phyloP scores from a whole-genome alignment of 192 early-diverging fungal species.

The Mortierella antarctica region DNA sequence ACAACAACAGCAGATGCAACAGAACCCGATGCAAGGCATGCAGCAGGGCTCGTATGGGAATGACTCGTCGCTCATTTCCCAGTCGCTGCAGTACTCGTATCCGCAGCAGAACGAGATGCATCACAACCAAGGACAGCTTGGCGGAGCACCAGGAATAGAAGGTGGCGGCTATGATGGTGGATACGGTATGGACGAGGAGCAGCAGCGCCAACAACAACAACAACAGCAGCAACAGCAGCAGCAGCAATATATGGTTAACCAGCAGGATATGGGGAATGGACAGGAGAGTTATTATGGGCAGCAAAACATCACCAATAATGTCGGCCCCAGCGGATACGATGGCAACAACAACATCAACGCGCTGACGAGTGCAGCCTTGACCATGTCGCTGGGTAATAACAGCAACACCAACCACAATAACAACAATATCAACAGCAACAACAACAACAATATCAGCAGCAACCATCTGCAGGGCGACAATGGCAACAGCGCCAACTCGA shows the following conservation, averaged over 20 bases:
- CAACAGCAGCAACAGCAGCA: slow-evolving; percentile 16
- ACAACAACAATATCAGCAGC: slow-evolving; percentile 6
- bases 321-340: neutral
- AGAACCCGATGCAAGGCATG: neutral
- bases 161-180: neutral
- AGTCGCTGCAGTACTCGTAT: neutral
- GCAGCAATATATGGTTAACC: slow-evolving; percentile 5
- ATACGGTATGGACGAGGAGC: neutral
- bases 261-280: neutral
- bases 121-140: neutral
- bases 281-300: slow-evolving; percentile 1
- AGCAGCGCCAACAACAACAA: slow-evolving; percentile 19
- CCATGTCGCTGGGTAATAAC: slow-evolving; percentile 1
- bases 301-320: neutral
- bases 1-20: neutral
- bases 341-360: slow-evolving; percentile 5
- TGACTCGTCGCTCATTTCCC: slow-evolving; percentile 2
- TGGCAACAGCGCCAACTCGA: neutral
- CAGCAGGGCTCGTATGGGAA: slow-evolving; percentile 6
- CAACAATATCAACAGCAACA: slow-evolving; percentile 8
- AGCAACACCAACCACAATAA: neutral
- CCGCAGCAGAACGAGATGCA: neutral
- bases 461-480: slow-evolving; percentile 1
- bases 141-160: neutral
- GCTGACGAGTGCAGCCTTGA: neutral